Evolutionary conservation across 441 rosid species (phyloP).

Genomic region (Corymbia calophylla): DNA sequence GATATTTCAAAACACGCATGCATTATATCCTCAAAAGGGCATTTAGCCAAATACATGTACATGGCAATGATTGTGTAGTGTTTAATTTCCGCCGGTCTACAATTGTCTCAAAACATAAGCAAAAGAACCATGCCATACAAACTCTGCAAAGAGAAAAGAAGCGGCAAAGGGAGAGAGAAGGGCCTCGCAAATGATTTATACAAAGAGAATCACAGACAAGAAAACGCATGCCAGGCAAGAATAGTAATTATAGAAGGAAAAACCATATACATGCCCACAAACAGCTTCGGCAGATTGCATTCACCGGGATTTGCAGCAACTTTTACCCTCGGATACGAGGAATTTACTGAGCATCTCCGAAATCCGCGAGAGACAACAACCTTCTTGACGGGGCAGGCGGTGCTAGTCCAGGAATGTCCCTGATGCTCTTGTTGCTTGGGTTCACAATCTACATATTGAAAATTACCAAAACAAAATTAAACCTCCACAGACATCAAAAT

Average conservation of each 20-base stretch:
- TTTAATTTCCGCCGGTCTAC: background rate
- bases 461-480: background rate
- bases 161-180: background rate
- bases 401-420: constrained; percentile 98
- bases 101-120: background rate
- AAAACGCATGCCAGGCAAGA: constrained; percentile 34
- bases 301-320: background rate
- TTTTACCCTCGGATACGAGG: background rate
- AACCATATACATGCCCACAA: constrained; percentile 4
- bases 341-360: constrained; percentile 14
- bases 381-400: constrained; percentile 94
- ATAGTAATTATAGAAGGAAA: background rate
- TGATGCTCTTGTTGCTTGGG: constrained; percentile 86
- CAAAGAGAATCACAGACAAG: constrained; percentile 6
- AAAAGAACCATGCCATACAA: constrained; percentile 5
- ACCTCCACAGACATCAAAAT: background rate
- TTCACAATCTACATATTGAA: constrained; percentile 53
- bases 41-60: background rate
- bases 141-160: background rate
- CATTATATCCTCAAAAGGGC: background rate
- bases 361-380: constrained; percentile 48
- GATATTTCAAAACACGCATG: background rate
- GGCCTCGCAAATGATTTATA: constrained; percentile 25
- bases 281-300: background rate
- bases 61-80: background rate